Evolutionary conservation across 441 rosid species (phyloP).

Genomic region (Croton setiger): DNA sequence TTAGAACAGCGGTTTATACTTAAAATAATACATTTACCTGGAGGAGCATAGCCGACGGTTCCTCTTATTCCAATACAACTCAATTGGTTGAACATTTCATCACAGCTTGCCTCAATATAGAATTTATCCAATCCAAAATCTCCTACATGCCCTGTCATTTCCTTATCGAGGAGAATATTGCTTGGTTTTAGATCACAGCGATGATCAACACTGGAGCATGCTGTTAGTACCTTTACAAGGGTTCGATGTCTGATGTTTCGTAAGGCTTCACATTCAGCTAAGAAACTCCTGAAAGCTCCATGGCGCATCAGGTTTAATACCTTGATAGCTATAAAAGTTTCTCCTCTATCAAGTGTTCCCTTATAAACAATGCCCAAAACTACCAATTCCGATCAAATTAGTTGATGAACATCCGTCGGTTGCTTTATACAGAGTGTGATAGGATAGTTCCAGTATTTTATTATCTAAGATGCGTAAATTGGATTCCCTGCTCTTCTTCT

Average conservation of each 20-base stretch:
- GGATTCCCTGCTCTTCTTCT: conserved; percentile 2
- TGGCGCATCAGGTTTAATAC: conserved; percentile 5
- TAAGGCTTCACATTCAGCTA: conserved; percentile 7
- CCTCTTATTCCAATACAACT: too few relatives aligned
- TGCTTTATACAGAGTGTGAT: conserved; percentile 6
- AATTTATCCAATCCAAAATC: too few relatives aligned
- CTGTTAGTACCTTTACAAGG: conserved; percentile 13
- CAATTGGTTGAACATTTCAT: too few relatives aligned
- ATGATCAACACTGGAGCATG: conserved; percentile 9
- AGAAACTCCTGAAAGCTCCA: conserved; percentile 7
- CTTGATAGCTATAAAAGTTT: conserved; percentile 1
- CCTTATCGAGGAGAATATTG: conserved; percentile 8
- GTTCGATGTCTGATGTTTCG: conserved; percentile 12
- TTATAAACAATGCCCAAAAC: conserved; percentile 12
- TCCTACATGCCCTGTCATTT: conserved; percentile 11
- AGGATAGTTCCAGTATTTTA: conserved; percentile 6
- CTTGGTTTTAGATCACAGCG: neutral
- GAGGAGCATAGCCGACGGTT: too few relatives aligned
- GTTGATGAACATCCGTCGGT: neutral
- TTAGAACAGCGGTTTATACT: too few relatives aligned
- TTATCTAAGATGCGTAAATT: neutral
- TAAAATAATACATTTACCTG: too few relatives aligned
- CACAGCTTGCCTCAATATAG: too few relatives aligned
- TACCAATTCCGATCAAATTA: neutral
- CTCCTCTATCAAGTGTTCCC: conserved; percentile 3